Evolutionary conservation across 768 basidiomycete genomes (phyloP).

Genomic region (Mycena floridula): DNA sequence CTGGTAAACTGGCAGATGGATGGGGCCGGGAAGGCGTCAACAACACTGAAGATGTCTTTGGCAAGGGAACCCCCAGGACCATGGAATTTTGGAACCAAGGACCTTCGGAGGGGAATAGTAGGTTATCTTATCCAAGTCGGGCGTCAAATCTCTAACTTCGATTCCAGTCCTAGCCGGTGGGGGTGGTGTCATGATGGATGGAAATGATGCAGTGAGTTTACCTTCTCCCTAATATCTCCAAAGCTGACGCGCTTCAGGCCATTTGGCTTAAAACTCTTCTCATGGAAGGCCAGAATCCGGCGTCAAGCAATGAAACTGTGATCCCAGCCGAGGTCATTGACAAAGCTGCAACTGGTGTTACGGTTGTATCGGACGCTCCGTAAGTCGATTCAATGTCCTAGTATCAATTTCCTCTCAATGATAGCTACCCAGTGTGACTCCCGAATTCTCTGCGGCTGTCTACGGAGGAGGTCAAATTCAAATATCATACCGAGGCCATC

Average conservation of each 20-base stretch:
- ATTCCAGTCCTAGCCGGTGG: constrained; percentile 20
- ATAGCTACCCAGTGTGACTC: constrained; percentile 5
- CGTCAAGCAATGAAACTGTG: too few species aligned
- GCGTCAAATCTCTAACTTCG: neutral
- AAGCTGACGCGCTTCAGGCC: too few species aligned
- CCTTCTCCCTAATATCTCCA: constrained; percentile 10
- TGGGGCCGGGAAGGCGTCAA: constrained; percentile 15
- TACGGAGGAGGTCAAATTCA: constrained; percentile 23
- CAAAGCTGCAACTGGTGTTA: constrained; percentile 17
- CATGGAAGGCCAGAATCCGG: too few species aligned
- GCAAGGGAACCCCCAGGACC: constrained; percentile 10
- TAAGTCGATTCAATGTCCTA: neutral
- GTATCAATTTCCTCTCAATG: neutral
- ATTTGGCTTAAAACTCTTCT: too few species aligned
- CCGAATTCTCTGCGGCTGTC: constrained; percentile 16
- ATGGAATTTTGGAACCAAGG: constrained; percentile 6
- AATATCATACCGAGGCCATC: constrained; percentile 20
- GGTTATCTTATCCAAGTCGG: neutral
- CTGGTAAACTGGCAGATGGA: constrained; percentile 21
- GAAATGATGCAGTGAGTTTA: constrained; percentile 17
- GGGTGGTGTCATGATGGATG: constrained; percentile 22
- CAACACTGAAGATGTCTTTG: too few species aligned
- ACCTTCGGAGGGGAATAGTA: constrained; percentile 20
- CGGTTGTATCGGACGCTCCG: constrained; percentile 9
- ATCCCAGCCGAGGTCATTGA: too few species aligned